These are phyloP conservation scores for Candida orba DNA, from an alignment of 805 yeast species.

Conservation along the genomic window DNA sequence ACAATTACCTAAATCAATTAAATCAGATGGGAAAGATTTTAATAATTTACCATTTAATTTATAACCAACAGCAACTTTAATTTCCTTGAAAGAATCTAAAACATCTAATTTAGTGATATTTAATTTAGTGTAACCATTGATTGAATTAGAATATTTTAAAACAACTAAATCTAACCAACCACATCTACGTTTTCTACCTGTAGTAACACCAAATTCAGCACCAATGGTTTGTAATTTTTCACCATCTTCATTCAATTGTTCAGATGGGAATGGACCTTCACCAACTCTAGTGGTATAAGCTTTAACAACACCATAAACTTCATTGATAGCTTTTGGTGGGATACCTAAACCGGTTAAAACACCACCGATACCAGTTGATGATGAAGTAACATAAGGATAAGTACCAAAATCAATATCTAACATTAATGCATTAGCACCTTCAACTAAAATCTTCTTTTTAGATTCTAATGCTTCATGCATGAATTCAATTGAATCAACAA, in stretches of 20 bases:
- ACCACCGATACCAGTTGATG: conserved; percentile 96
- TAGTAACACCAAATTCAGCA: conserved; percentile 95
- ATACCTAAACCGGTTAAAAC: conserved; percentile 94
- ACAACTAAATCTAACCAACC: conserved; percentile 99
- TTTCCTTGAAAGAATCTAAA: conserved; percentile 81
- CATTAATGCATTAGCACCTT: conserved; percentile 98
- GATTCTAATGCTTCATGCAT: conserved; percentile 69
- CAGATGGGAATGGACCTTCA: conserved; percentile 99
- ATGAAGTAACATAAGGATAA: conserved; percentile 94
- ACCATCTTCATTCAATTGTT: conserved; percentile 83
- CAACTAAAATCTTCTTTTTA: conserved; percentile 84
- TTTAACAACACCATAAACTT: conserved; percentile 92
- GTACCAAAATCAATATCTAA: conserved; percentile 97
- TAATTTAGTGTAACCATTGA: conserved; percentile 91
- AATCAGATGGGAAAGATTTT: conserved; percentile 88
- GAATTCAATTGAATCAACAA: conserved; percentile 84
- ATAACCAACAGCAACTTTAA: conserved; percentile 83
- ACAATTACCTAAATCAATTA: conserved; percentile 72
- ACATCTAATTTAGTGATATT: conserved; percentile 96
- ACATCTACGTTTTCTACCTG: conserved; percentile 98
- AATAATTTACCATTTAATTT: conserved; percentile 68
- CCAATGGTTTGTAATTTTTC: conserved; percentile 86
- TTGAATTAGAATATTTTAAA: conserved; percentile 79
- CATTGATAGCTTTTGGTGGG: conserved; percentile 79
- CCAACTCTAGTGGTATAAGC: conserved; percentile 99